phyloP scores from a whole-genome alignment of 2,329 filamentous ascomycete species.

The Arthrocladium fulminans region DNA sequence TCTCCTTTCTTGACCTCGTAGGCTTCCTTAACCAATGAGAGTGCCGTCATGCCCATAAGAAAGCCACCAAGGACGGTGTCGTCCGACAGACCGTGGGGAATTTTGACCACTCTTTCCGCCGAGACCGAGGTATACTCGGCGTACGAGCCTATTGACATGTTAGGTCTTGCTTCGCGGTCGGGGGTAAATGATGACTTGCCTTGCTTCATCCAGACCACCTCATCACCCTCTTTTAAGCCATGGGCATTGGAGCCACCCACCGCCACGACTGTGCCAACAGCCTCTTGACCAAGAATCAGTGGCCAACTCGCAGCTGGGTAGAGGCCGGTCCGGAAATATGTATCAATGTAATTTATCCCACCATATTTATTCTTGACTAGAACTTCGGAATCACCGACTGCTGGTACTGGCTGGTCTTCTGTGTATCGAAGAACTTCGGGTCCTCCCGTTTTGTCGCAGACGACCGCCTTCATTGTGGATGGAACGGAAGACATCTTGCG shows the following conservation, averaged over 20 bases:
- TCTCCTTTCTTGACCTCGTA: conserved; percentile 63
- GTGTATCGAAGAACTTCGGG: conserved; percentile 63
- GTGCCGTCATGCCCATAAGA: conserved; percentile 72
- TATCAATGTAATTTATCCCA: conserved; percentile 87
- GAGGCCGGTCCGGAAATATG: conserved; percentile 77
- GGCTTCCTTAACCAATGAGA: conserved; percentile 68
- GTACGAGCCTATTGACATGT: conserved; percentile 37
- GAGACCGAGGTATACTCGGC: conserved; percentile 51
- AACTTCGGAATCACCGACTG: conserved; percentile 59
- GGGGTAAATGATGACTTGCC: not conserved
- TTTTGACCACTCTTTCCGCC: conserved; percentile 47
- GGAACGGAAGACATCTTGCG: conserved; percentile 19
- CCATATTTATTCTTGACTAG: conserved; percentile 72
- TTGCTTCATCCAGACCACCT: conserved; percentile 58
- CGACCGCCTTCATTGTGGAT: conserved; percentile 61
- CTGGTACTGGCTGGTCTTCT: conserved; percentile 62
- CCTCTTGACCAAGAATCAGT: conserved; percentile 71
- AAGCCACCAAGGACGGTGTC: conserved; percentile 58
- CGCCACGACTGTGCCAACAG: conserved; percentile 59
- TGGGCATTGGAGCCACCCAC: conserved; percentile 45
- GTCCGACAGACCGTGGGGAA: conserved; percentile 54
- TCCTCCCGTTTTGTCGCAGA: conserved; percentile 63
- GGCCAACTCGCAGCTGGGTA: conserved; percentile 62
- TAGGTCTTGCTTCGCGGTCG: not conserved
- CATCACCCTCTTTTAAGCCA: conserved; percentile 56